Conservation (phyloP, 805 yeast species). For the Saccharomycopsis lassenensis region DNA sequence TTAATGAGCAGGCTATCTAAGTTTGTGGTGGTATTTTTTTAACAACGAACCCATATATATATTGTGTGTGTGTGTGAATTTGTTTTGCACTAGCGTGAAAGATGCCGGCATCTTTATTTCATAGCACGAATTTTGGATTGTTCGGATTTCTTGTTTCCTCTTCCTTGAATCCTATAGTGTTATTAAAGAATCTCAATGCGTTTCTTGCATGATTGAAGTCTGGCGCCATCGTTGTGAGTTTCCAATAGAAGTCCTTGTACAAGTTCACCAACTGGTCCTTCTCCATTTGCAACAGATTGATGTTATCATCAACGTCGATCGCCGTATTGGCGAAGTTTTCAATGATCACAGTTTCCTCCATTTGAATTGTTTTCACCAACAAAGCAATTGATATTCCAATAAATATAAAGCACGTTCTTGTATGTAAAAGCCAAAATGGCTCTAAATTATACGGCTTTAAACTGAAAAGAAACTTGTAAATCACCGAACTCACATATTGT, state of each 20-base stretch:
- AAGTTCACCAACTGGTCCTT: constrained; percentile 6
- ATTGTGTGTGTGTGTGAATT: no score
- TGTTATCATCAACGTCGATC: constrained; percentile 1
- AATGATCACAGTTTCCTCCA: background rate
- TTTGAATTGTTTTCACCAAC: constrained; percentile 15
- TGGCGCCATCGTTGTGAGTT: constrained; percentile 17
- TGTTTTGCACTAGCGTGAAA: no score
- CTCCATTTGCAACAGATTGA: background rate
- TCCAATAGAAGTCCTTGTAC: constrained; percentile 17
- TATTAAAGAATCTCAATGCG: constrained; percentile 14
- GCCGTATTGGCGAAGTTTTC: background rate
- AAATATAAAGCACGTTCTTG: constrained; percentile 19
- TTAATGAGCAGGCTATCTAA: constrained; percentile 12
- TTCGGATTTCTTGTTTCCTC: no score
- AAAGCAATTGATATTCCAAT: constrained; percentile 20
- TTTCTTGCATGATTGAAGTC: constrained; percentile 18
- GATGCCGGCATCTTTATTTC: no score
- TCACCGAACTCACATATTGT: constrained; percentile 16
- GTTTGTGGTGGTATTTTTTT: no score
- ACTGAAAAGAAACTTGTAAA: constrained; percentile 18
- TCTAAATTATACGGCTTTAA: constrained; percentile 20
- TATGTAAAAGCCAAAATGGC: constrained; percentile 19
- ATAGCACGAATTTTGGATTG: no score
- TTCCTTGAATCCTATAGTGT: constrained; percentile 10
- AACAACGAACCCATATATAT: no score